Conservation (phyloP, 306 rosid genomes). For the Cicer bijugum region DNA sequence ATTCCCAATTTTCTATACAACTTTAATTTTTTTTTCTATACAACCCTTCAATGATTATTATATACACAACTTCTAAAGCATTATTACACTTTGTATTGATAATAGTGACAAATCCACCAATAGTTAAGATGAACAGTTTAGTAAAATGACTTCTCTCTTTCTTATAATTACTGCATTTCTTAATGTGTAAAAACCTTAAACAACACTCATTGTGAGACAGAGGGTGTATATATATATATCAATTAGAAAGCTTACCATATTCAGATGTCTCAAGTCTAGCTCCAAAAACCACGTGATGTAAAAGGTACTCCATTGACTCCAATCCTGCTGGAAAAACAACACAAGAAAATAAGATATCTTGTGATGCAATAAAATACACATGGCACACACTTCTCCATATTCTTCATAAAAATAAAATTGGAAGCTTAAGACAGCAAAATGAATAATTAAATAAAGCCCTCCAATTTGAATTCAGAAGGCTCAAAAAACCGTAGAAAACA, state of each 20-base stretch:
- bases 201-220: no score
- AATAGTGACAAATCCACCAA: no score
- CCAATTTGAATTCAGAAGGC: not conserved
- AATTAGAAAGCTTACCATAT: slow-evolving; percentile 26
- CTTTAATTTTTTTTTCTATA: no score
- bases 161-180: no score
- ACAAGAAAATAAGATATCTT: slow-evolving; percentile 30
- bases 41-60: no score
- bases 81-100: no score
- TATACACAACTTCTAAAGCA: no score
- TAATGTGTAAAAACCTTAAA: no score
- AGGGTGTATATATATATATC: not conserved
- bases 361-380: slow-evolving; percentile 1
- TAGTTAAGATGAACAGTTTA: no score
- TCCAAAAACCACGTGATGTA: slow-evolving; percentile 29
- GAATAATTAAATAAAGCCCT: not conserved
- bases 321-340: slow-evolving; percentile 27
- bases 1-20: no score
- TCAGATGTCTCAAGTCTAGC: slow-evolving; percentile 32
- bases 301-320: slow-evolving; percentile 22
- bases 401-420: slow-evolving; percentile 4
- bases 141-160: no score
- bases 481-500: slow-evolving; percentile 3
- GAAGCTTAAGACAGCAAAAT: not conserved
- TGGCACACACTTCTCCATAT: not conserved